phyloP scores from a whole-genome alignment of 1,139 yeast species.

The Suhomyces bribrorum region DNA sequence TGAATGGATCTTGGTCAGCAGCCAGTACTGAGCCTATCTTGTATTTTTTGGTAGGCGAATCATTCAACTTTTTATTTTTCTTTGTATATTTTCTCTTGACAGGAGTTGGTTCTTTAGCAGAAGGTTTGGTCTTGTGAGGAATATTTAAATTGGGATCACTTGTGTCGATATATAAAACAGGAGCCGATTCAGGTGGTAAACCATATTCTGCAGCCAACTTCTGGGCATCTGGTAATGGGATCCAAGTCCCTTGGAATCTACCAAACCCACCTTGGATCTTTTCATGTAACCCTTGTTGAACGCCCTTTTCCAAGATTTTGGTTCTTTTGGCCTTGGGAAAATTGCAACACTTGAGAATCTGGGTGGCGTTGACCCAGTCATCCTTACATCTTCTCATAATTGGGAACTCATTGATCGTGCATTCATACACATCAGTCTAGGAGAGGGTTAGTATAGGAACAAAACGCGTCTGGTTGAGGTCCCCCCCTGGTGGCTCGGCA shows the following conservation, averaged over 20 bases:
- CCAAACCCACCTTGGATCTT: constrained; percentile 98
- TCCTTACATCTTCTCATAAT: constrained; percentile 91
- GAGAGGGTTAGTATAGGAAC: constrained; percentile 6
- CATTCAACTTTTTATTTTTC: constrained; percentile 37
- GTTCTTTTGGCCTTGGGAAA: constrained; percentile 95
- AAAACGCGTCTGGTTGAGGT: constrained; percentile 14
- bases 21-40: constrained; percentile 18
- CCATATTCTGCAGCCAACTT: constrained; percentile 55
- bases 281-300: constrained; percentile 82
- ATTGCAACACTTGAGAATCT: constrained; percentile 88
- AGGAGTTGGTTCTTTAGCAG: constrained; percentile 45
- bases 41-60: constrained; percentile 40
- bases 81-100: constrained; percentile 47
- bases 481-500: too few relatives aligned
- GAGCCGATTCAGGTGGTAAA: constrained; percentile 55
- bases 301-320: constrained; percentile 87
- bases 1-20: constrained; percentile 15
- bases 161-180: constrained; percentile 51
- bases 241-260: constrained; percentile 97
- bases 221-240: constrained; percentile 67
- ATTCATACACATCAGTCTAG: constrained; percentile 74
- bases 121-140: constrained; percentile 48
- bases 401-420: constrained; percentile 76
- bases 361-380: constrained; percentile 98
- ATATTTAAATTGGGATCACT: constrained; percentile 50